Evolutionary conservation across 176 grass and related monocot species (phyloP), one percentile per base, ranked within the genome.

Genomic region (Canna indica): DNA sequence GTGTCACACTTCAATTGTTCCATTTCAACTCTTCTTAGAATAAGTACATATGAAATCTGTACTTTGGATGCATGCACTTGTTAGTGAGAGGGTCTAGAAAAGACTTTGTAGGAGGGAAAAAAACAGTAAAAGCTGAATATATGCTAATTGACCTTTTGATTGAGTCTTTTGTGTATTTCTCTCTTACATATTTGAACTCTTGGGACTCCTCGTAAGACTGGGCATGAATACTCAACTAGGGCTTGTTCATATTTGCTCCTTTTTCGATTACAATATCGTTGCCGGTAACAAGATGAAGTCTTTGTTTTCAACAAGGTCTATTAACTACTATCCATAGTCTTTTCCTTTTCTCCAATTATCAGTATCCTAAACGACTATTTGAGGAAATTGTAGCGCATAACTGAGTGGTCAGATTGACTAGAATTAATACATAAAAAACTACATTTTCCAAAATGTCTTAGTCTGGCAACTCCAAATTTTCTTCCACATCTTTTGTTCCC

Each of bases 21-120:
- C 66, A 76, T 62, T 74, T 71, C 44, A 50, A 74, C 36, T 66
- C 67, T 77, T 67, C 39, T 34, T 68, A 76, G 76, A 91, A 87
- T 87, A 82, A 80, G 67, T 87, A 85, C 84, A 80, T 69, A 87
- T 64, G 28, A 47, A 47, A 47, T 73, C 60, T 33, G 60, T 63
- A 7, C 31, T 34, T 63, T 31, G 13, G 28, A 34, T 63, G 30
- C 60, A 63, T n/a, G n/a, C 28, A 33, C 6, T 59, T n/a, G 60
- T 13, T 33, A 33, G 32, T 63, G 11, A 14, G 15, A 13, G 60
- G 60, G 14, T 29, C 29, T 18, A 7, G 20, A 34, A 63, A 32
- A n/a, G 30, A 14, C 24, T 34, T 1, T 63, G 60, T 63, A 66
- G 34, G 13, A 66, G 24, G 24, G 11, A 38, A 3, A 18, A 33